Conservation (phyloP, 73 alveolate species). For the Effrenium voratum region DNA sequence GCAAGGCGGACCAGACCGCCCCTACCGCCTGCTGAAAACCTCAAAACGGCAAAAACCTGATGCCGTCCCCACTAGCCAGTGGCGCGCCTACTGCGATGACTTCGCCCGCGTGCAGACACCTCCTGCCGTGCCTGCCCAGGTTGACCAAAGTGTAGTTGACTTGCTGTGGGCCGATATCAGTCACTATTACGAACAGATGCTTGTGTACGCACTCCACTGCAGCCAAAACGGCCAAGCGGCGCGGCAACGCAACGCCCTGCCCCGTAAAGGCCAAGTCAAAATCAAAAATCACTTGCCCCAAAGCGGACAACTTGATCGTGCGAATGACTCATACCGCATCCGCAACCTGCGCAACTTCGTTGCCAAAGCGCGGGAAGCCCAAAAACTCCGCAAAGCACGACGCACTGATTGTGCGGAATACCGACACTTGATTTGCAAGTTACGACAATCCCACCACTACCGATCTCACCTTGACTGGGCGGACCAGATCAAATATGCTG, state of each 20-base stretch:
- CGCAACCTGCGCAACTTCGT: constrained; percentile 15
- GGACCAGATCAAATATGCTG: background rate
- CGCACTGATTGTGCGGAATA: background rate
- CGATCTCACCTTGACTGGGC: no score
- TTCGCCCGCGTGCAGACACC: background rate
- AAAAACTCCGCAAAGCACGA: background rate
- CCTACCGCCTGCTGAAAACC: background rate
- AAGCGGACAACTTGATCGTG: background rate
- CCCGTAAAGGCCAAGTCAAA: background rate
- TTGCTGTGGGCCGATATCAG: background rate
- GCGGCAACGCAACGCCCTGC: background rate
- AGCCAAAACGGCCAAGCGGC: background rate
- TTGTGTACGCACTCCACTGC: background rate
- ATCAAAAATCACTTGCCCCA: background rate
- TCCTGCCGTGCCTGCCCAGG: background rate
- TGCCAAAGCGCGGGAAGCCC: background rate
- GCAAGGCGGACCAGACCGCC: background rate
- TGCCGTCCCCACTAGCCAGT: background rate
- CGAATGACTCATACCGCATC: background rate
- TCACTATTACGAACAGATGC: background rate
- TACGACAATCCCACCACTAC: background rate
- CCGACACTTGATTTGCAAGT: background rate
- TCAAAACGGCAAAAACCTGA: background rate
- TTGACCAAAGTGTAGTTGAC: background rate
- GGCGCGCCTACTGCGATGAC: background rate